Evolutionary conservation across 495 filamentous ascomycete genomes (phyloP).

Genomic region (Aspergillus bertholletiae): DNA sequence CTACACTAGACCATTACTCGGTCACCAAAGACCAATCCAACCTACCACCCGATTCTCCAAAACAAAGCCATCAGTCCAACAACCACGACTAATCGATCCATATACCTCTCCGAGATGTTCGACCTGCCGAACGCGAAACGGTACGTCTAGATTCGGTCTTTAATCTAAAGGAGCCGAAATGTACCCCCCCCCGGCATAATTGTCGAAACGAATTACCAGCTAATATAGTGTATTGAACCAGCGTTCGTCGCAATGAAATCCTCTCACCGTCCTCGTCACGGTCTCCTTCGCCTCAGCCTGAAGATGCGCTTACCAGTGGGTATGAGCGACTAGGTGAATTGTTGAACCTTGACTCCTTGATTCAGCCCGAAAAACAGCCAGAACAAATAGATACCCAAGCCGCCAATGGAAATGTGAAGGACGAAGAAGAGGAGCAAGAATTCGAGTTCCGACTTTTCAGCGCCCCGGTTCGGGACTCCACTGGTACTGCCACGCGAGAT

Average conservation of each 20-base stretch:
- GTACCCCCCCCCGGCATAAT: neutral
- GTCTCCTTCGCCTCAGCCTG: slow-evolving; percentile 31
- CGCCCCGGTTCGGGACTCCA: slow-evolving; percentile 20
- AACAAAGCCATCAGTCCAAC: neutral
- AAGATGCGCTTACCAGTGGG: slow-evolving; percentile 30
- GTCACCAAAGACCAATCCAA: neutral
- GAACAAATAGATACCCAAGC: neutral
- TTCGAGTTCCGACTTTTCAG: slow-evolving; percentile 48
- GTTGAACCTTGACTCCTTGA: slow-evolving; percentile 33
- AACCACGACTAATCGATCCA: neutral
- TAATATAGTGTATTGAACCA: slow-evolving; percentile 16
- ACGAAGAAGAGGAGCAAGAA: slow-evolving; percentile 44
- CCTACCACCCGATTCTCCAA: neutral
- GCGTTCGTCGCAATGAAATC: slow-evolving; percentile 43
- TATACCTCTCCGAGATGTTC: slow-evolving; percentile 31
- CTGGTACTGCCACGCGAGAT: slow-evolving; percentile 3
- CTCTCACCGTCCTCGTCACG: slow-evolving; percentile 28
- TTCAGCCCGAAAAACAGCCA: slow-evolving; percentile 6
- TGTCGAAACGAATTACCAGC: neutral
- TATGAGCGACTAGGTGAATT: slow-evolving; percentile 37
- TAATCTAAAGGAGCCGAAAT: neutral
- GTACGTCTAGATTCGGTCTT: slow-evolving; percentile 18
- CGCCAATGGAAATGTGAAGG: slow-evolving; percentile 1
- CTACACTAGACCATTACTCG: too few species aligned
- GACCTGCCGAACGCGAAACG: slow-evolving; percentile 40